Percentiles rank a stretch among this genome's conserved stretches.
Conservation (phyloP, 2,329 filamentous ascomycete species). For the Keithomyces neogunnii region DNA sequence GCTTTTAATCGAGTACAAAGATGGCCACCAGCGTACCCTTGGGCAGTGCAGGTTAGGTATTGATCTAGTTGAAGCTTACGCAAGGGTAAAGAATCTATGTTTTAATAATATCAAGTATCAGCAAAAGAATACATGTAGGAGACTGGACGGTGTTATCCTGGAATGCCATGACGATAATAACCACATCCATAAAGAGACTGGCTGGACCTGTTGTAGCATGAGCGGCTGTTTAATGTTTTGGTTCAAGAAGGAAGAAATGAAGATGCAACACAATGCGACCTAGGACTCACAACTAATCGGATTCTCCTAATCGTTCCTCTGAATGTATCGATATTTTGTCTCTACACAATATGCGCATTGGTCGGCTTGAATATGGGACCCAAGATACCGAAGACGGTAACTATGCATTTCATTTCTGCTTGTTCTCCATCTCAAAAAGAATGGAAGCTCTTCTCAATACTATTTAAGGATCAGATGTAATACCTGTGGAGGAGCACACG, state of each 20-base stretch:
- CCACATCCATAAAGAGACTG: neutral
- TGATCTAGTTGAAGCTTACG: neutral
- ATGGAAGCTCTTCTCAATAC: no score
- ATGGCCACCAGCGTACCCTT: neutral
- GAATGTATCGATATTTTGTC: no score
- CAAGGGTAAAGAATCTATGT: neutral
- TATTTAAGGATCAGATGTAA: no score
- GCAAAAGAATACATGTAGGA: neutral
- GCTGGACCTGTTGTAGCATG: neutral
- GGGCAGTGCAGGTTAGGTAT: slow-evolving; percentile 1
- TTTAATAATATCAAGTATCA: neutral
- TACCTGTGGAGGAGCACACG: no score
- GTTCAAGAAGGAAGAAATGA: neutral
- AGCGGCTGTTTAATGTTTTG: neutral
- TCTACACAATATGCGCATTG: no score
- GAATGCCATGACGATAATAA: neutral
- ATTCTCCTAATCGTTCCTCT: no score
- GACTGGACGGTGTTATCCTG: neutral
- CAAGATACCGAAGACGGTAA: no score
- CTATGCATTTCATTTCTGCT: no score
- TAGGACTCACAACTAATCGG: neutral
- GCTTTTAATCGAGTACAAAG: neutral
- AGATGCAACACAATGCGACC: neutral
- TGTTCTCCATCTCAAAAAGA: no score
- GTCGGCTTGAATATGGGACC: no score